Percentiles rank a stretch among this genome's conserved stretches.
These are phyloP conservation scores for Talaromyces atroroseus DNA, from an alignment of 2,329 filamentous ascomycete species.

Conservation along the genomic window DNA sequence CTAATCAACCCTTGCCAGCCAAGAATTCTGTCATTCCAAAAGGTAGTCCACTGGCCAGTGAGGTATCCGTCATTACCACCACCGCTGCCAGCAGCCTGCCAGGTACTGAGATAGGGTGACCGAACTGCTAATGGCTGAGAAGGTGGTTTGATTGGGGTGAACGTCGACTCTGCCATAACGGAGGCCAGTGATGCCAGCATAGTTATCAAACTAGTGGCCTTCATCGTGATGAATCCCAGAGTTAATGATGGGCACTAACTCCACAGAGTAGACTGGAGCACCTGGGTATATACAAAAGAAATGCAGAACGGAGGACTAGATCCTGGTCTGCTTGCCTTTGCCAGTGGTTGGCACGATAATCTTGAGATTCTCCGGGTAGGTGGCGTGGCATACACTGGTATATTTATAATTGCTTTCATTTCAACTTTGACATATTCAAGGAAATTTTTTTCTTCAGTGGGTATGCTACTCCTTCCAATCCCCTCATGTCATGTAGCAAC, in stretches of 20 bases:
- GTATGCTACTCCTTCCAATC: background rate
- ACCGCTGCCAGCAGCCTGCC: slow-evolving; percentile 58
- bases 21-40: slow-evolving; percentile 58
- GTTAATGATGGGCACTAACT: background rate
- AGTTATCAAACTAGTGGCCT: background rate
- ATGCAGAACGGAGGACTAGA: background rate
- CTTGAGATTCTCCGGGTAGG: background rate
- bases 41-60: slow-evolving; percentile 62
- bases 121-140: slow-evolving; percentile 67
- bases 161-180: slow-evolving; percentile 44
- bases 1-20: slow-evolving; percentile 66
- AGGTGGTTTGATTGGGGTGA: slow-evolving; percentile 61
- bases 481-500: background rate
- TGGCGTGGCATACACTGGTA: background rate
- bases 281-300: background rate
- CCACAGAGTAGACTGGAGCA: background rate
- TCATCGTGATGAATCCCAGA: background rate
- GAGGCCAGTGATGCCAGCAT: slow-evolving; percentile 1
- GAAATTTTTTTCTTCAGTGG: background rate
- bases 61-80: slow-evolving; percentile 61
- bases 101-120: slow-evolving; percentile 68
- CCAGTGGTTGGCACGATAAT: background rate
- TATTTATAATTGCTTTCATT: background rate
- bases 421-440: background rate
- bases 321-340: background rate